Base-by-base conservation (phyloP, 169 alveolate genomes). In the Plasmodium yoelii region DNA sequence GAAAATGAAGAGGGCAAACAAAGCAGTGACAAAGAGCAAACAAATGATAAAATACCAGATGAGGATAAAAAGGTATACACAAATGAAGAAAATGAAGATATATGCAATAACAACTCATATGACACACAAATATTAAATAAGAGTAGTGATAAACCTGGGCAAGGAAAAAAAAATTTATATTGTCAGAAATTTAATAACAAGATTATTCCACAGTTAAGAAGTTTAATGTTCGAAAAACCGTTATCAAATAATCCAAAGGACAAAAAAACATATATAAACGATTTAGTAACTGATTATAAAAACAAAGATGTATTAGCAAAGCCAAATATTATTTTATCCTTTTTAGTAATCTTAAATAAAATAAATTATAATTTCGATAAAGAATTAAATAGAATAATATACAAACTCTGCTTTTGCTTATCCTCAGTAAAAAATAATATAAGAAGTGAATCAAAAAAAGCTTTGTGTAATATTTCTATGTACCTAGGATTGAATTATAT, bases 321-420 rank as follows among this genome's bases (percentile, higher is more conserved):
- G 47, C 74, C 91, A 1, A 87, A 86, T 39, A 47, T 86, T 28
- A 56, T 86, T 46, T 9, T 86, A 59, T 69, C 87, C 47, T 86
- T 34, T 60, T 69, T 86, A 59, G 91, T 86, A 42, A 63, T 86
- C 46, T 53, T 86, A 49, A 86, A 86, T 65, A 86, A 86, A 61
- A 86, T 70, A 56, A 69, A 70, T 86, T 69, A 86, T 65, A 86
- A 70, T 86, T 86, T 86, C 70, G 75, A 86, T 46, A 86, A 86
- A 70, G 91, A 86, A 39, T 70, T 86, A 22, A 72, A 71, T 64
- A 86, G 55, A 59, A 86, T 86, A 42, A 70, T 86, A 28, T 69
- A 86, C 65, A 86, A 70, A 34, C 60, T 86, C 57, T 86, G 91
- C 57, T 70, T 15, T 18, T 86, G 87, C 13, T 59, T 86, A 26